These are phyloP conservation scores for Candida sanyaensis DNA, from an alignment of 1,139 yeast species.

Conservation along the genomic window DNA sequence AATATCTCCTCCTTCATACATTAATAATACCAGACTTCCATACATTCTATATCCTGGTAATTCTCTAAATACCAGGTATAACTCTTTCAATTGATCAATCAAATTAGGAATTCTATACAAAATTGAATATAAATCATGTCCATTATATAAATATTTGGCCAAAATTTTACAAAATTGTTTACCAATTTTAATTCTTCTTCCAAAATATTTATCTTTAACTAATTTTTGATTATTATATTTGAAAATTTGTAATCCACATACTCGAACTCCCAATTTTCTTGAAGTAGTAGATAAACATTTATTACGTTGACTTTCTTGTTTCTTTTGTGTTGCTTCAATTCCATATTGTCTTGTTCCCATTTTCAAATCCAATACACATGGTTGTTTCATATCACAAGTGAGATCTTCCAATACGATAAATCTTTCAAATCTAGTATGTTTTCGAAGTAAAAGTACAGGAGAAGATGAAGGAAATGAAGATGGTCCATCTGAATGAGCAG, in stretches of 20 bases:
- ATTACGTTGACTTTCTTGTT: slow-evolving; percentile 75
- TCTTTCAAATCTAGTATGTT: slow-evolving; percentile 65
- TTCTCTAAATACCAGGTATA: slow-evolving; percentile 53
- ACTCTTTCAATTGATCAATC: slow-evolving; percentile 57
- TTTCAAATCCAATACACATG: slow-evolving; percentile 92
- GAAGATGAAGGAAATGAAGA: neutral
- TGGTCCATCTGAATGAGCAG: neutral
- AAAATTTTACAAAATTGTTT: slow-evolving; percentile 73
- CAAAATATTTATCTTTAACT: slow-evolving; percentile 88
- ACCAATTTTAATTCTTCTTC: slow-evolving; percentile 76
- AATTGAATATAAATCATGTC: slow-evolving; percentile 57
- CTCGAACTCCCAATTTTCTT: slow-evolving; percentile 79
- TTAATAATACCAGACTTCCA: slow-evolving; percentile 84
- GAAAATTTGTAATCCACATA: slow-evolving; percentile 95
- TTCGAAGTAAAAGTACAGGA: slow-evolving; percentile 22
- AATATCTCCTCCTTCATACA: slow-evolving; percentile 73
- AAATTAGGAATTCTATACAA: slow-evolving; percentile 69
- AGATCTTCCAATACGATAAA: slow-evolving; percentile 90
- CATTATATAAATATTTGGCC: slow-evolving; percentile 79
- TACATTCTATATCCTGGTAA: slow-evolving; percentile 85
- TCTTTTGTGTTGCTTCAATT: slow-evolving; percentile 76
- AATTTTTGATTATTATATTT: slow-evolving; percentile 44
- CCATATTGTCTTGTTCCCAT: slow-evolving; percentile 99
- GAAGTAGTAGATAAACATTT: slow-evolving; percentile 87
- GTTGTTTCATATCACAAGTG: slow-evolving; percentile 76